A percentile compares a stretch with the other conserved stretches of the same genome.
These are phyloP conservation scores for Aspergillaceae sp. DNA, from an alignment of 2,329 filamentous ascomycete genomes.

Conservation along the genomic window DNA sequence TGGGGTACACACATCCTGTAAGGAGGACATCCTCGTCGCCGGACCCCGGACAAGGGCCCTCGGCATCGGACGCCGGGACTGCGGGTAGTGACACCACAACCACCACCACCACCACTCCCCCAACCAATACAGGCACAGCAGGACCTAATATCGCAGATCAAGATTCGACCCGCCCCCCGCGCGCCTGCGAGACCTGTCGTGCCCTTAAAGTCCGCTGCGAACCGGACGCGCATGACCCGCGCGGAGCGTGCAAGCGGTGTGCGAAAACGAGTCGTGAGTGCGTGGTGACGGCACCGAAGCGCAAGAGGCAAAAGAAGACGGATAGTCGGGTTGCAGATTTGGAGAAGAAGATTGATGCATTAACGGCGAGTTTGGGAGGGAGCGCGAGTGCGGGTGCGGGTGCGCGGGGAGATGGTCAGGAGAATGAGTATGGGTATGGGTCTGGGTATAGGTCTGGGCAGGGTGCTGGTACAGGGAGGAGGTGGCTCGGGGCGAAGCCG, in stretches of 20 bases:
- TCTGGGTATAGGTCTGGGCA: not conserved
- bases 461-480: constrained; percentile 16
- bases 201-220: constrained; percentile 79
- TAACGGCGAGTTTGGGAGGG: constrained; percentile 71
- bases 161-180: constrained; percentile 47
- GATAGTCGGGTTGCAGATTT: constrained; percentile 82
- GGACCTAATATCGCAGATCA: not conserved
- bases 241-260: constrained; percentile 65
- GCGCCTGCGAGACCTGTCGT: constrained; percentile 68
- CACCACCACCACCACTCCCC: not conserved
- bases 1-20: too few relatives aligned
- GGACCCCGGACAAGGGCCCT: too few relatives aligned
- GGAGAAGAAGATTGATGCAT: constrained; percentile 83
- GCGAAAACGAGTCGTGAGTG: constrained; percentile 71
- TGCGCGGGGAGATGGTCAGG: constrained; percentile 9
- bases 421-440: constrained; percentile 29
- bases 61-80: too few relatives aligned
- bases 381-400: constrained; percentile 4
- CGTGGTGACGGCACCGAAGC: constrained; percentile 62
- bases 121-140: not conserved
- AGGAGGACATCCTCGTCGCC: too few relatives aligned
- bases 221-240: constrained; percentile 54
- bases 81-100: not conserved
- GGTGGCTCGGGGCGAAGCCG: constrained; percentile 18
- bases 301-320: constrained; percentile 85